phyloP scores from a whole-genome alignment of 805 yeast species.

The Cyberlindnera saturnus region DNA sequence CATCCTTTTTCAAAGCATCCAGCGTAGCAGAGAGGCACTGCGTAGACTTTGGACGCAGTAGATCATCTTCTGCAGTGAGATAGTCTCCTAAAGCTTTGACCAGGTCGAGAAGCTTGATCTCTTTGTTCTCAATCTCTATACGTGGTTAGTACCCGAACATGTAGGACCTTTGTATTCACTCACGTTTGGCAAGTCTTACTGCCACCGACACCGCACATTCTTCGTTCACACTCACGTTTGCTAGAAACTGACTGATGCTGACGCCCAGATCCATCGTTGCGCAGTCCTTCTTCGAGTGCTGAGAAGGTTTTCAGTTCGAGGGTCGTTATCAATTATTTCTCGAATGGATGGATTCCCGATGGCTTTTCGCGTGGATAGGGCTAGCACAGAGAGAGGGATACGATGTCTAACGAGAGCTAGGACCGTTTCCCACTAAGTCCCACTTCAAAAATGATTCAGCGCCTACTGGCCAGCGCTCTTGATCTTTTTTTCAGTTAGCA shows the following conservation, averaged over 20 bases:
- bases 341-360: no score
- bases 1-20: slow-evolving; percentile 21
- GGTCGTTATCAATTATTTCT: no score
- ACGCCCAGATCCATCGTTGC: slow-evolving; percentile 1
- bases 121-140: slow-evolving; percentile 8
- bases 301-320: no score
- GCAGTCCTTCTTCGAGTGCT: no score
- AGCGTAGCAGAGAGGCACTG: slow-evolving; percentile 36
- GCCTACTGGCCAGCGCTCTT: no score
- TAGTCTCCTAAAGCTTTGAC: slow-evolving; percentile 55
- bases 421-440: no score
- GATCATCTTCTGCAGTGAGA: slow-evolving; percentile 53
- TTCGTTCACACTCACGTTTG: slow-evolving; percentile 32
- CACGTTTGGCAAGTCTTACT: slow-evolving; percentile 23
- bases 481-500: no score
- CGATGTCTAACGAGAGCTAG: no score
- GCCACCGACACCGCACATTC: slow-evolving; percentile 26
- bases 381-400: no score
- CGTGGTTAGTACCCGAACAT: background rate
- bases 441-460: no score
- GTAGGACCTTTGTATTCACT: slow-evolving; percentile 1
- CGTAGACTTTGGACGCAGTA: slow-evolving; percentile 44
- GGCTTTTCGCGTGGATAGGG: no score
- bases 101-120: slow-evolving; percentile 33
- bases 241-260: slow-evolving; percentile 32